These are phyloP conservation scores for Aspergillus olivimuriae DNA, from an alignment of 495 filamentous ascomycete genomes.

Conservation along the genomic window DNA sequence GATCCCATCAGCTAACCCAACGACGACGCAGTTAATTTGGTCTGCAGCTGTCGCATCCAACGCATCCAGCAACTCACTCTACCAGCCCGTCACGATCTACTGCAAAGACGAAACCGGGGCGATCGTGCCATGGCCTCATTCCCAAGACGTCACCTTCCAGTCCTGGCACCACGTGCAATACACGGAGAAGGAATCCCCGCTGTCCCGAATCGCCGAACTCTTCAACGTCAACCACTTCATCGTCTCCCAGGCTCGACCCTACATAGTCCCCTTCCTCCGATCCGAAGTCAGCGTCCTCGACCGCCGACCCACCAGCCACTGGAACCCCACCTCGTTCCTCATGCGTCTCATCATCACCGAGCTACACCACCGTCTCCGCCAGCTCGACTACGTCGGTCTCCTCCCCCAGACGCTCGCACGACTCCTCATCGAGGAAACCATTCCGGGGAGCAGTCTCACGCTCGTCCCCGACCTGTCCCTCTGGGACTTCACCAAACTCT, in stretches of 20 bases:
- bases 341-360: slow-evolving; percentile 67
- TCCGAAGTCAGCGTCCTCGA: slow-evolving; percentile 74
- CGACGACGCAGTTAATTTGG: slow-evolving; percentile 78
- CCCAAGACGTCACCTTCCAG: slow-evolving; percentile 59
- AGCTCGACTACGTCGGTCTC: slow-evolving; percentile 70
- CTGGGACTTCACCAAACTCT: slow-evolving; percentile 64
- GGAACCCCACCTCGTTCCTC: slow-evolving; percentile 54
- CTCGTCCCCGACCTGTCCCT: slow-evolving; percentile 74
- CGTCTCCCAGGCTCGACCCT: slow-evolving; percentile 91
- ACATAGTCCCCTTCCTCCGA: slow-evolving; percentile 82
- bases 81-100: slow-evolving; percentile 62
- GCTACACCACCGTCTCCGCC: slow-evolving; percentile 72
- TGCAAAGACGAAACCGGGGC: slow-evolving; percentile 77
- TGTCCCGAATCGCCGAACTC: slow-evolving; percentile 77
- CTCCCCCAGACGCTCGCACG: slow-evolving; percentile 64
- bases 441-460: slow-evolving; percentile 74
- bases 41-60: slow-evolving; percentile 92
- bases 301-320: slow-evolving; percentile 51
- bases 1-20: slow-evolving; percentile 5
- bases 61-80: slow-evolving; percentile 61
- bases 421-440: slow-evolving; percentile 79
- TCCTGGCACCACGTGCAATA: slow-evolving; percentile 64
- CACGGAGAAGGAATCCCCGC: slow-evolving; percentile 70
- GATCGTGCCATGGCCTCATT: slow-evolving; percentile 72
- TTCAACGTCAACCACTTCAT: slow-evolving; percentile 99